A percentile compares a stretch with the other conserved stretches of the same genome.
These are phyloP conservation scores for Wickerhamomyces subpelliculosus DNA, from an alignment of 805 yeast species.

Conservation along the genomic window DNA sequence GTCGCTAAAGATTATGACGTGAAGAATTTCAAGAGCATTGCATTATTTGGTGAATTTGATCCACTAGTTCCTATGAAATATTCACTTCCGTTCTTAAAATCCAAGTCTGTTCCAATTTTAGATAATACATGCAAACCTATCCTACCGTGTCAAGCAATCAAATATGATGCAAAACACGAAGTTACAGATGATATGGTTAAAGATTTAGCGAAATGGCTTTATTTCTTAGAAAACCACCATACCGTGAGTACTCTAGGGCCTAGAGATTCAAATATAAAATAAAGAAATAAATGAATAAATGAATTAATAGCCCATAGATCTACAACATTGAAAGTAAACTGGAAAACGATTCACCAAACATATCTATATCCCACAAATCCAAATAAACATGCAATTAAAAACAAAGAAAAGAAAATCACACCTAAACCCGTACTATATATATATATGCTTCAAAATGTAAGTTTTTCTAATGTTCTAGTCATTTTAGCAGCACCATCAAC, in stretches of 20 bases:
- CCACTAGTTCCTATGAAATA: constrained; percentile 6
- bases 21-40: constrained; percentile 8
- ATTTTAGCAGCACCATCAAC: constrained; percentile 59
- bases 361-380: no score
- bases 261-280: neutral
- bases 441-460: constrained; percentile 41
- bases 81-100: constrained; percentile 11
- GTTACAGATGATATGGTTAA: constrained; percentile 14
- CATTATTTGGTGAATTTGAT: constrained; percentile 16
- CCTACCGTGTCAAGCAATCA: constrained; percentile 8
- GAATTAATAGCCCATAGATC: neutral
- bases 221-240: constrained; percentile 6
- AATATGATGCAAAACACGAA: constrained; percentile 11
- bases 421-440: no score
- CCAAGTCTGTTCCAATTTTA: no score
- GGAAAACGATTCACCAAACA: no score
- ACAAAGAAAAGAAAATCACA: no score
- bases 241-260: neutral
- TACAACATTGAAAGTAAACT: no score
- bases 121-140: constrained; percentile 1
- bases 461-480: constrained; percentile 53
- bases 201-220: constrained; percentile 13
- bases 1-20: constrained; percentile 8
- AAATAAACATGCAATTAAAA: no score
- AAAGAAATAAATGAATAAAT: neutral